Percentiles rank a stretch among this genome's conserved stretches.
These are phyloP conservation scores for Saccharomycodes ludwigii DNA, from an alignment of 805 yeast genomes.

Conservation along the genomic window DNA sequence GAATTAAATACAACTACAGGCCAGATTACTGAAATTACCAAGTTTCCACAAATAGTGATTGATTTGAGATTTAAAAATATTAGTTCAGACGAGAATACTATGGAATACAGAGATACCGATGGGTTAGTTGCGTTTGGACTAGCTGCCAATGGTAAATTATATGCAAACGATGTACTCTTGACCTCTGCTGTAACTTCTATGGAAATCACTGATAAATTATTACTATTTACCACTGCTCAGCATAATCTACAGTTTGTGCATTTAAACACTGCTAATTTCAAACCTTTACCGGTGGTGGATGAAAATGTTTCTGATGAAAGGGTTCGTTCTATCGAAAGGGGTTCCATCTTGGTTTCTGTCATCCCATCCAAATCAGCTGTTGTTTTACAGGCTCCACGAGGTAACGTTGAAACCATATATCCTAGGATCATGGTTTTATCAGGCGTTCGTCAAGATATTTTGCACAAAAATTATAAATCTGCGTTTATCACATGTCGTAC, in stretches of 20 bases:
- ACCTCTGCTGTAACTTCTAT: conserved; percentile 75
- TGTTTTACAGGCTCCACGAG: conserved; percentile 87
- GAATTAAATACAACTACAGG: conserved; percentile 25
- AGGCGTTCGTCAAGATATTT: conserved; percentile 64
- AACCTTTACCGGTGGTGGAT: conserved; percentile 28
- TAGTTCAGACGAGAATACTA: conserved; percentile 6
- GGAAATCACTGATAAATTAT: conserved; percentile 53
- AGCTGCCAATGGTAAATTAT: conserved; percentile 63
- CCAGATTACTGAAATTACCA: conserved; percentile 26
- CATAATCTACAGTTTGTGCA: conserved; percentile 75
- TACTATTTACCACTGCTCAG: conserved; percentile 80
- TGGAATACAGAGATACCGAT: conserved; percentile 3
- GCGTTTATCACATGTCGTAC: conserved; percentile 81
- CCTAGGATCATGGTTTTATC: conserved; percentile 87
- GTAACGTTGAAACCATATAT: conserved; percentile 85
- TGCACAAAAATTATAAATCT: conserved; percentile 40
- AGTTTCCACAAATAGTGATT: conserved; percentile 61
- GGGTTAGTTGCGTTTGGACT: conserved; percentile 52
- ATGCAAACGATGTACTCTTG: conserved; percentile 44
- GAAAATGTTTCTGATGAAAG: conserved; percentile 55
- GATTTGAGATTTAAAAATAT: conserved; percentile 37
- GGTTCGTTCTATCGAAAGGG: conserved; percentile 79
- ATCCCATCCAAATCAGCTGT: conserved; percentile 78
- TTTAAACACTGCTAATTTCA: conserved; percentile 31
- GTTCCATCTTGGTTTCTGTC: conserved; percentile 69